Conservation (phyloP, 192 early-diverging fungal genomes). For the Kappamyces sp. region DNA sequence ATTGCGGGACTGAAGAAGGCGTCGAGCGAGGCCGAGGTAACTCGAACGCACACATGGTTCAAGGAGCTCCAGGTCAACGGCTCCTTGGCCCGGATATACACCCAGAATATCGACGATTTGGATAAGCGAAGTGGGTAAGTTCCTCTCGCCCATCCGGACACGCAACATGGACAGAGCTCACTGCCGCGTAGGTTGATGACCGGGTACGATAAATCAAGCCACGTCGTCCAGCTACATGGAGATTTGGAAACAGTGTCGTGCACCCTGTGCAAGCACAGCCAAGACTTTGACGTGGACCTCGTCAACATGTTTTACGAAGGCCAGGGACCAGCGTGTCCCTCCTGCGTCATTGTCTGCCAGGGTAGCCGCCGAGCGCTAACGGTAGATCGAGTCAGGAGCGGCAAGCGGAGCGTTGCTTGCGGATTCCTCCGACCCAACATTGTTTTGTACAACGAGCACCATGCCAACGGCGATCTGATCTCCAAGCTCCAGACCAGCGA, state of each 20-base stretch:
- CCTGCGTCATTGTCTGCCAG: conserved; percentile 46
- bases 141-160: no score
- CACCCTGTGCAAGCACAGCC: conserved; percentile 70
- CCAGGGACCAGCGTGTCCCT: conserved; percentile 59
- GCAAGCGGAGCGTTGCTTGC: conserved; percentile 68
- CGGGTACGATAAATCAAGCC: neutral
- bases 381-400: conserved; percentile 22
- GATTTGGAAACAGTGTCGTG: conserved; percentile 81
- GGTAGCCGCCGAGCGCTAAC: conserved; percentile 39
- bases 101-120: conserved; percentile 95
- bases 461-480: conserved; percentile 67
- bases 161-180: no score
- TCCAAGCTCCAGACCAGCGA: conserved; percentile 53
- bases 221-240: conserved; percentile 92
- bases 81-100: conserved; percentile 86
- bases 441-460: conserved; percentile 93
- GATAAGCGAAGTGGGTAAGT: conserved; percentile 61
- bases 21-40: conserved; percentile 64
- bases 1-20: conserved; percentile 38
- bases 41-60: conserved; percentile 84
- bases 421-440: conserved; percentile 87
- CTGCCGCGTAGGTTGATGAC: no score
- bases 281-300: conserved; percentile 46
- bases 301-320: conserved; percentile 64
- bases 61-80: conserved; percentile 64